Evolutionary conservation across 768 basidiomycete species (phyloP), one percentile per base, ranked within the genome.

Genomic region (Suillus subaureus): DNA sequence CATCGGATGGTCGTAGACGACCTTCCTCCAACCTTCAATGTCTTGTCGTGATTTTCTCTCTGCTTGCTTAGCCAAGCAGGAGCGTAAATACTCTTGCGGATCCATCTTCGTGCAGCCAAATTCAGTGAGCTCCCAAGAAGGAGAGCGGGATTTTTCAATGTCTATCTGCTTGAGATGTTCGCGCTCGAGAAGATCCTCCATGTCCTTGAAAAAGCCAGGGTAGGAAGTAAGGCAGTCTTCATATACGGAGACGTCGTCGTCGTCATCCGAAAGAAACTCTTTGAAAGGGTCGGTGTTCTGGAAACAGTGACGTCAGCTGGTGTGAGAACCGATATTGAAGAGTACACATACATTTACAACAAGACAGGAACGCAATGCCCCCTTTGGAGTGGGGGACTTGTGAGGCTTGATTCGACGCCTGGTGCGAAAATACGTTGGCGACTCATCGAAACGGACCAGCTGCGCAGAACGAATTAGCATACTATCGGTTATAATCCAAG

Each of bases 41-140:
- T 70, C 72, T 61, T 73, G 64, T 2, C 71, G 71, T 18, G 5
- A 6, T 60, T 75, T 71, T 66, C 67, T 76, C 67, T 77, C 76
- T 23, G 73, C 40, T 66, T 73, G 73, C 42, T 21, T 70, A 31
- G 69, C 65, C 18, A 74, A 66, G 64, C 76, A 77, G 65, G 73
- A 66, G 49, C 58, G 64, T 3, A 69, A 68, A 67, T 76, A 76
- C 45, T 70, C 72, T 51, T 64, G 37, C 6, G 60, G 69, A 68
- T 77, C 73, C 47, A 77, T 73, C 37, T 37, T 65, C 66, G 74
- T 67, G 45, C 68, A 57, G 56, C 76, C 74, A 35, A 65, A 71
- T 61, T 76, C 75, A 18, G 67, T 73, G 67, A 76, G 70, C 58
- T 77, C 72, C 37, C 77, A 74, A 7, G n/a, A n/a, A n/a, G 72